Evolutionary conservation across 352 stramenopile species (phyloP).

Genomic region (Pythium utonaiense): DNA sequence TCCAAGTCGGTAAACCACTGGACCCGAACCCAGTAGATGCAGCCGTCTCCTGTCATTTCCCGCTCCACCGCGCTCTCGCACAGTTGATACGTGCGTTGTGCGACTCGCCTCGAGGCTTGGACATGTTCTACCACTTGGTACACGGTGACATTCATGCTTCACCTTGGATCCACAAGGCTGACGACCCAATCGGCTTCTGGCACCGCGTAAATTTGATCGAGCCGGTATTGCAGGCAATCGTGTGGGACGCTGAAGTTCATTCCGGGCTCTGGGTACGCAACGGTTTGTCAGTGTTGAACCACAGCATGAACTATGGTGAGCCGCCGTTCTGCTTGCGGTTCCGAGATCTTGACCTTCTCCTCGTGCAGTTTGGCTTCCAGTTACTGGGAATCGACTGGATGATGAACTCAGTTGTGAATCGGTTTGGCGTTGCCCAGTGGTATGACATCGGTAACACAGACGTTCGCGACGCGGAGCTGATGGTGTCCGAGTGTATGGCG

Average conservation of each 20-base stretch:
- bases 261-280: constrained; percentile 83
- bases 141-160: constrained; percentile 26
- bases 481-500: constrained; percentile 79
- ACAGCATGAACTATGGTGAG: constrained; percentile 89
- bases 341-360: constrained; percentile 75
- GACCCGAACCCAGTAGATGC: constrained; percentile 53
- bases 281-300: constrained; percentile 79
- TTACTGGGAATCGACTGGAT: constrained; percentile 74
- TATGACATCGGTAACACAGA: constrained; percentile 41
- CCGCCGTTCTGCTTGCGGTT: constrained; percentile 84
- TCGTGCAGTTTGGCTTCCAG: constrained; percentile 78
- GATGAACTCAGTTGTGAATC: constrained; percentile 66
- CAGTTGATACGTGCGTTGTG: constrained; percentile 70
- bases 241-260: constrained; percentile 87
- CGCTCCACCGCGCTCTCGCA: constrained; percentile 69
- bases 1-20: constrained; percentile 53
- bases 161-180: constrained; percentile 55
- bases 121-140: constrained; percentile 58
- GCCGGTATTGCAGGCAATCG: constrained; percentile 72
- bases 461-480: constrained; percentile 56
- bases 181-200: constrained; percentile 74
- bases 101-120: constrained; percentile 48
- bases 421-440: constrained; percentile 66
- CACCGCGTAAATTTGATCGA: constrained; percentile 78
- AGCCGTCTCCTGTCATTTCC: constrained; percentile 74